phyloP scores from a whole-genome alignment of 1,139 yeast genomes.

The Nakaseomyces uthaithaninus region DNA sequence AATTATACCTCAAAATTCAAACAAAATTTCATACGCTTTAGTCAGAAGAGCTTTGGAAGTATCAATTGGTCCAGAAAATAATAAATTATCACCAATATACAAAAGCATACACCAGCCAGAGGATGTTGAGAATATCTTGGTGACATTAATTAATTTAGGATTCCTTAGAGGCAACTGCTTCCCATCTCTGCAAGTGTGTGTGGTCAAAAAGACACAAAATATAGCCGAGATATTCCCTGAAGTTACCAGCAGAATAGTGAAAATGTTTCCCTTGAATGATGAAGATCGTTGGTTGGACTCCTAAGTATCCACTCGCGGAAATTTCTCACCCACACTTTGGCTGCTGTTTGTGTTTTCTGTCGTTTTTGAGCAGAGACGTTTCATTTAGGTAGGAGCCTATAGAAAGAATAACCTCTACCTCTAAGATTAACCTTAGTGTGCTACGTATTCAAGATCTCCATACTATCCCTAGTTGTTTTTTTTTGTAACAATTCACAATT shows the following conservation, averaged over 20 bases:
- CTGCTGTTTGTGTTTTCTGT: too few relatives aligned
- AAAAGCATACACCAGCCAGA: constrained; percentile 22
- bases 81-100: constrained; percentile 14
- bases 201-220: constrained; percentile 25
- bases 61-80: constrained; percentile 16
- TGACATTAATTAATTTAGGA: constrained; percentile 27
- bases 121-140: constrained; percentile 27
- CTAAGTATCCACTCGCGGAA: too few relatives aligned
- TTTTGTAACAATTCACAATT: too few relatives aligned
- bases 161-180: constrained; percentile 30
- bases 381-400: too few relatives aligned
- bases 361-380: too few relatives aligned
- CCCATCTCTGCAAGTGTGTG: constrained; percentile 26
- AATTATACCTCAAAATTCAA: constrained; percentile 17
- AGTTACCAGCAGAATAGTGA: constrained; percentile 22
- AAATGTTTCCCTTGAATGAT: constrained; percentile 24
- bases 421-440: too few relatives aligned
- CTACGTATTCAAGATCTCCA: too few relatives aligned
- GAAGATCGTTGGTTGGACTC: constrained; percentile 27
- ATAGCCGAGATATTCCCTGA: constrained; percentile 26
- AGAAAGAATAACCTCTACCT: too few relatives aligned
- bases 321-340: too few relatives aligned
- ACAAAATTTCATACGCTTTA: constrained; percentile 24
- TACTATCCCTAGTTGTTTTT: too few relatives aligned
- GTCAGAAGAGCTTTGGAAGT: constrained; percentile 17